These are phyloP conservation scores for Aspergillus sp. DNA, from an alignment of 2,329 filamentous ascomycete genomes.

Conservation along the genomic window DNA sequence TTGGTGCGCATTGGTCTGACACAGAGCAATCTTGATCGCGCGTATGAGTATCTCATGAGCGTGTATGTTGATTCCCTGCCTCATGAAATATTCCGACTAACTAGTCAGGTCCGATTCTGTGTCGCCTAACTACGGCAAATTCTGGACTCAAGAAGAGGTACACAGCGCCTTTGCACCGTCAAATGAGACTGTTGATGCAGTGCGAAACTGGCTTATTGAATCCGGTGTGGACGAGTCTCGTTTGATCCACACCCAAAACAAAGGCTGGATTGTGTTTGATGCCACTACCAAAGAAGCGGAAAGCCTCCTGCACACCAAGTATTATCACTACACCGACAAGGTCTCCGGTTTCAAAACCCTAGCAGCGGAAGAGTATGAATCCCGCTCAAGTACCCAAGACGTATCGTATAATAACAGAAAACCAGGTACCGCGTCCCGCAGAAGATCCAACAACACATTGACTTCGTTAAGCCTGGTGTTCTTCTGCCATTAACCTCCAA, in stretches of 20 bases:
- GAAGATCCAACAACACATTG: conserved; percentile 5
- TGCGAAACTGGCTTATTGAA: conserved; percentile 32
- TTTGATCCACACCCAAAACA: conserved; percentile 33
- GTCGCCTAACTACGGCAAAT: conserved; percentile 40
- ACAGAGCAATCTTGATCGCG: conserved; percentile 32
- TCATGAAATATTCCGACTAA: too few relatives aligned
- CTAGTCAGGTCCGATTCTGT: conserved; percentile 34
- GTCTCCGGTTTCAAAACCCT: conserved; percentile 36
- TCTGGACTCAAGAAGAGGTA: conserved; percentile 35
- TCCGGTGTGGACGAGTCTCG: conserved; percentile 29
- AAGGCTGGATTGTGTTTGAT: conserved; percentile 47
- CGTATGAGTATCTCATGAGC: conserved; percentile 34
- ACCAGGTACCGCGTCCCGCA: conserved; percentile 3
- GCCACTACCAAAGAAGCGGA: conserved; percentile 41
- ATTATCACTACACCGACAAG: conserved; percentile 41
- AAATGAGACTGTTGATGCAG: conserved; percentile 29
- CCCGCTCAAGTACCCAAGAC: accelerated
- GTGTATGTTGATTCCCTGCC: conserved; percentile 24
- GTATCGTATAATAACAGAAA: not conserved
- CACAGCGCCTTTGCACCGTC: conserved; percentile 41
- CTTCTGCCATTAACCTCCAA: not conserved
- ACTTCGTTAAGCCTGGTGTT: conserved; percentile 8
- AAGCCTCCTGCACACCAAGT: conserved; percentile 41
- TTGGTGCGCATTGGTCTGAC: conserved; percentile 29
- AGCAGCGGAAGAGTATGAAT: conserved; percentile 43